These are phyloP conservation scores for Huntiella decipiens DNA, from an alignment of 2,329 filamentous ascomycete species.

Conservation along the genomic window DNA sequence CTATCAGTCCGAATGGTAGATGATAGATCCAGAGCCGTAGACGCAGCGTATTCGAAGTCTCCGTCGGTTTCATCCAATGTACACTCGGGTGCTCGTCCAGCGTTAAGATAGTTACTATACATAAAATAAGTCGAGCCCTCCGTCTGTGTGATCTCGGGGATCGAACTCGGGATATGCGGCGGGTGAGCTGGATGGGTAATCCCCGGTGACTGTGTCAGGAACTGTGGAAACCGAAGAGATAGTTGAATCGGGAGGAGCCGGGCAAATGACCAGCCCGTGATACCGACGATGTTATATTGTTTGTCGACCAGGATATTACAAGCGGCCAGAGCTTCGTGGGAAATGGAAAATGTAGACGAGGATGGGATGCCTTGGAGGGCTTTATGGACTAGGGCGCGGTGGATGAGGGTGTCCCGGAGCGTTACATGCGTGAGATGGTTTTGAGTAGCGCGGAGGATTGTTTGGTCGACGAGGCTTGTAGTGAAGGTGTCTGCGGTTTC, in stretches of 20 bases:
- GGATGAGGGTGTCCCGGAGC: slow-evolving; percentile 3
- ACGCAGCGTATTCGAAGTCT: not conserved
- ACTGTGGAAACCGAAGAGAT: slow-evolving; percentile 7
- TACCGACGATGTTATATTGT: slow-evolving; percentile 5
- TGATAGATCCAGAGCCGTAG: not conserved
- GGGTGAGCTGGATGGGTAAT: not conserved
- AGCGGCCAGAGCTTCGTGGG: slow-evolving; percentile 6
- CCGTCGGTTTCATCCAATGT: not conserved
- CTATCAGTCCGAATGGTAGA: slow-evolving; percentile 2
- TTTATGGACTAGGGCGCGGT: slow-evolving; percentile 6
- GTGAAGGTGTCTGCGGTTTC: slow-evolving; percentile 7
- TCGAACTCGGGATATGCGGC: not conserved
- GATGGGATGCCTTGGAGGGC: slow-evolving; percentile 3
- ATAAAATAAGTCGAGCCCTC: no score
- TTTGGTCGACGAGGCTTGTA: slow-evolving; percentile 6
- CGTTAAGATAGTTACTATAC: no score
- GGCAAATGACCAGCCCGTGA: slow-evolving; percentile 9
- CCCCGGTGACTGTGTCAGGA: slow-evolving; percentile 3
- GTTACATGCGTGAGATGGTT: slow-evolving; percentile 2
- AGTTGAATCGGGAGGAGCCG: slow-evolving; percentile 7
- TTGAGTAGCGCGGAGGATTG: slow-evolving; percentile 1
- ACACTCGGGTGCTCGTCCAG: no score
- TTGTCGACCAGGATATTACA: slow-evolving; percentile 8
- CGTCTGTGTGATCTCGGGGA: no score
- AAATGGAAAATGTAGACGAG: slow-evolving; percentile 7